Evolutionary conservation across 164 flowering plant species (phyloP).

Genomic region (Warburgia ugandensis): DNA sequence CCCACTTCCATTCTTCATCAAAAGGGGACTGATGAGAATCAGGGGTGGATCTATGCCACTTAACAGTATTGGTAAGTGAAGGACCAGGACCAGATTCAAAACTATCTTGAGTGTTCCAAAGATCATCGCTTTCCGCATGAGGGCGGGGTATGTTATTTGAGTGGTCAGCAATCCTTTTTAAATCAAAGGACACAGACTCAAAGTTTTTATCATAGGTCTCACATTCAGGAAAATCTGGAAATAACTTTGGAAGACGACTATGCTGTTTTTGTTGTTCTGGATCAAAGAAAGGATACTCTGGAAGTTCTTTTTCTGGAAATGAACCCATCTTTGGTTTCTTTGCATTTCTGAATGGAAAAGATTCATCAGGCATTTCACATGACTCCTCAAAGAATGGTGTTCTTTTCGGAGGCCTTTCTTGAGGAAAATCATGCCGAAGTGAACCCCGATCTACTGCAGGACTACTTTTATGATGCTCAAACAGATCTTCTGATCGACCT

Average conservation of each 20-base stretch:
- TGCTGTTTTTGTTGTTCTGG: constrained; percentile 34
- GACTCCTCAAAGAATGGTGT: constrained; percentile 44
- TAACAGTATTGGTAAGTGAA: constrained; percentile 29
- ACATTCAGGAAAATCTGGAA: constrained; percentile 30
- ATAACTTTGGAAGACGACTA: constrained; percentile 19
- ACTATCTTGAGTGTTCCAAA: constrained; percentile 34
- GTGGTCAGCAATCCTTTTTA: constrained; percentile 29
- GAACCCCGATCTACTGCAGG: constrained; percentile 36
- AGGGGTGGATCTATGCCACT: constrained; percentile 36
- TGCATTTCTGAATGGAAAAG: constrained; percentile 32
- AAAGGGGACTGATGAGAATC: constrained; percentile 39
- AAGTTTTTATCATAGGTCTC: constrained; percentile 31
- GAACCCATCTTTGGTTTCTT: constrained; percentile 57
- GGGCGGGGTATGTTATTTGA: constrained; percentile 18
- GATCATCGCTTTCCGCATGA: constrained; percentile 33
- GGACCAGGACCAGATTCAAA: constrained; percentile 34
- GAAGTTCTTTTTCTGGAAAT: constrained; percentile 58
- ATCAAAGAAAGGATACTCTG: constrained; percentile 61
- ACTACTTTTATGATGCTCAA: constrained; percentile 33
- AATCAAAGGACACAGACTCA: constrained; percentile 29
- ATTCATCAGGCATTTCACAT: constrained; percentile 72
- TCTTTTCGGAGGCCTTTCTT: constrained; percentile 30
- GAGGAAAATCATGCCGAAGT: constrained; percentile 36
- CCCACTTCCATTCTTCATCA: constrained; percentile 87
- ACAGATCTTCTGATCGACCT: constrained; percentile 28